phyloP scores from a whole-genome alignment of 306 rosid genomes.

The Castanea sativa region DNA sequence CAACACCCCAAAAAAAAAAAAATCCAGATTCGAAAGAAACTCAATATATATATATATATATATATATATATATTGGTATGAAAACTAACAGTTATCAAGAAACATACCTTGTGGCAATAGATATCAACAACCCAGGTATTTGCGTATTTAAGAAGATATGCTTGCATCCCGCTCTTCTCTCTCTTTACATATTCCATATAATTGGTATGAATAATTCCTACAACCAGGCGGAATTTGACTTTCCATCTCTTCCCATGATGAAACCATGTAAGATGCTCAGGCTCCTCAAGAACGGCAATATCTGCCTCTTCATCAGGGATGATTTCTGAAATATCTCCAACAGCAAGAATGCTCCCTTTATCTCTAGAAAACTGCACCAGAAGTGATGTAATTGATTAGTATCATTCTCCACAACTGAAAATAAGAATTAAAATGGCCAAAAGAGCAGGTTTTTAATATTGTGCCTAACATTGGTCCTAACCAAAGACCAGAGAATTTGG shows the following conservation, averaged over 20 bases:
- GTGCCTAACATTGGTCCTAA: not conserved
- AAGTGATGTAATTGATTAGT: slow-evolving; percentile 24
- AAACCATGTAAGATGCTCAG: slow-evolving; percentile 95
- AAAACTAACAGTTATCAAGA: slow-evolving; percentile 9
- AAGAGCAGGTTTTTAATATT: not conserved
- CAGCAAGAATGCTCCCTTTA: slow-evolving; percentile 91
- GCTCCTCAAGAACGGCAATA: slow-evolving; percentile 96
- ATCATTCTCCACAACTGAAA: not conserved
- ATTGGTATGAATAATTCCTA: slow-evolving; percentile 93
- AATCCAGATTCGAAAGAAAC: not conserved
- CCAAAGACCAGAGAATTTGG: not conserved
- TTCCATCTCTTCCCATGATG: slow-evolving; percentile 99
- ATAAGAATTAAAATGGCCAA: not conserved
- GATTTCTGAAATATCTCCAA: slow-evolving; percentile 89
- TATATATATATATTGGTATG: not conserved
- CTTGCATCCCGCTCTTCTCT: slow-evolving; percentile 84
- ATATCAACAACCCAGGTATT: slow-evolving; percentile 89
- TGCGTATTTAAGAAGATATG: slow-evolving; percentile 63
- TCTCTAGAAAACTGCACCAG: slow-evolving; percentile 68
- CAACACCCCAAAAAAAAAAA: not conserved
- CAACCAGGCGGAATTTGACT: slow-evolving; percentile 66
- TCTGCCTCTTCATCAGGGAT: slow-evolving; percentile 81
- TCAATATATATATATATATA: not conserved
- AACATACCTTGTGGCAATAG: slow-evolving; percentile 88
- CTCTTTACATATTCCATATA: slow-evolving; percentile 95